Conservation (phyloP, 208 protist species). For the Cochliopodium minus region DNA sequence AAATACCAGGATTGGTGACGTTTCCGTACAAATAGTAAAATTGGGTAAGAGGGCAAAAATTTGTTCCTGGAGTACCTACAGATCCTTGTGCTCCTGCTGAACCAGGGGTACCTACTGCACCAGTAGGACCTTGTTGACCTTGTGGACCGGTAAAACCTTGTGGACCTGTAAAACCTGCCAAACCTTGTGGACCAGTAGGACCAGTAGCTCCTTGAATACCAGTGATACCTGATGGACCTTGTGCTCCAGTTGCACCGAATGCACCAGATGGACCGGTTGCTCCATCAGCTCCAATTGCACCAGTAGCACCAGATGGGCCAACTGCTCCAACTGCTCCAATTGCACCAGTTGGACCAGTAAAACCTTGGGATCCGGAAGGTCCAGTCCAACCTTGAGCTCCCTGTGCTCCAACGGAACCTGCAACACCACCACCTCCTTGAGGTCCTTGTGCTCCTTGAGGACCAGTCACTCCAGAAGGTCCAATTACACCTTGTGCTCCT, state of each 20-base stretch:
- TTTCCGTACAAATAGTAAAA: too few species aligned
- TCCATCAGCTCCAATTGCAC: background rate
- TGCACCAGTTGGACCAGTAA: background rate
- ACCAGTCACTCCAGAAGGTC: background rate
- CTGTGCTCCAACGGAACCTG: background rate
- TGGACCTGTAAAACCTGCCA: background rate
- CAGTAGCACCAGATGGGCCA: background rate
- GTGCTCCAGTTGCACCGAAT: too few species aligned
- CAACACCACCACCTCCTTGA: background rate
- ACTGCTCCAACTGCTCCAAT: background rate
- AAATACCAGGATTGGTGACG: too few species aligned
- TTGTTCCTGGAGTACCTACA: background rate
- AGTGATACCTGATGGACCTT: background rate
- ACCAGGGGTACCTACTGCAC: background rate
- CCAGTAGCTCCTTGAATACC: background rate
- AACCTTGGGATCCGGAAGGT: background rate
- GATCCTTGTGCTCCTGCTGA: background rate
- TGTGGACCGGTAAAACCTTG: background rate
- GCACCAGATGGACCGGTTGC: background rate
- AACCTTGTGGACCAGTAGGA: background rate
- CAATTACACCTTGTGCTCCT: background rate
- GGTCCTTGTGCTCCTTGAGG: background rate
- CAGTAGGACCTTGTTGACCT: background rate
- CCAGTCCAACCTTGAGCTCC: background rate
- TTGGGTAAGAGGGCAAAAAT: too few species aligned